These are phyloP conservation scores for Penicillium nucicola DNA, from an alignment of 495 filamentous ascomycete genomes.

Conservation along the genomic window DNA sequence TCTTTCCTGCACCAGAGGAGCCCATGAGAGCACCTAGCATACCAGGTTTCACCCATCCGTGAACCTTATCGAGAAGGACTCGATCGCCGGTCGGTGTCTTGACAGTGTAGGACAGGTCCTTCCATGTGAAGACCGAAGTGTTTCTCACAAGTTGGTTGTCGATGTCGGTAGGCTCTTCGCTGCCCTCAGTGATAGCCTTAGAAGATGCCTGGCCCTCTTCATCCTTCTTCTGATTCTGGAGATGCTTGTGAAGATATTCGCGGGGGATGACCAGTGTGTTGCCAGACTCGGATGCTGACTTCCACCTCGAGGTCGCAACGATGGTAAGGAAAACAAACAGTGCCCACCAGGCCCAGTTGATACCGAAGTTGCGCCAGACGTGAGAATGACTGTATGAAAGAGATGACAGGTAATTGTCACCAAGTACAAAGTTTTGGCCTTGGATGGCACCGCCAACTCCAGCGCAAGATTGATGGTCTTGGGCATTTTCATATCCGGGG, in stretches of 20 bases:
- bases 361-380: conserved; percentile 47
- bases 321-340: conserved; percentile 38
- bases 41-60: conserved; percentile 90
- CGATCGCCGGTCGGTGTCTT: conserved; percentile 38
- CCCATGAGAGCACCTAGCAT: conserved; percentile 70
- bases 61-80: conserved; percentile 68
- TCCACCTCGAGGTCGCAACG: conserved; percentile 34
- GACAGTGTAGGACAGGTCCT: conserved; percentile 53
- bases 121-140: conserved; percentile 59
- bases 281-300: conserved; percentile 28
- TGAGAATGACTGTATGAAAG: conserved; percentile 47
- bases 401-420: conserved; percentile 46
- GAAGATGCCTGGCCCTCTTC: conserved; percentile 31
- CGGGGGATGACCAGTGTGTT: conserved; percentile 39
- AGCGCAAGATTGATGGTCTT: conserved; percentile 47
- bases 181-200: conserved; percentile 14
- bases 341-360: conserved; percentile 45
- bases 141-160: conserved; percentile 36
- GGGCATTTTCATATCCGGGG: conserved; percentile 26
- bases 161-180: neutral
- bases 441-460: conserved; percentile 45
- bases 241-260: conserved; percentile 24
- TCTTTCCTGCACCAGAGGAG: conserved; percentile 60
- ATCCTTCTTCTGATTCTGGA: conserved; percentile 18
- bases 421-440: conserved; percentile 40